Percentiles rank a stretch among this genome's conserved stretches.
phyloP scores from a whole-genome alignment of 257 asterid genomes.

The Buddleja alternifolia region DNA sequence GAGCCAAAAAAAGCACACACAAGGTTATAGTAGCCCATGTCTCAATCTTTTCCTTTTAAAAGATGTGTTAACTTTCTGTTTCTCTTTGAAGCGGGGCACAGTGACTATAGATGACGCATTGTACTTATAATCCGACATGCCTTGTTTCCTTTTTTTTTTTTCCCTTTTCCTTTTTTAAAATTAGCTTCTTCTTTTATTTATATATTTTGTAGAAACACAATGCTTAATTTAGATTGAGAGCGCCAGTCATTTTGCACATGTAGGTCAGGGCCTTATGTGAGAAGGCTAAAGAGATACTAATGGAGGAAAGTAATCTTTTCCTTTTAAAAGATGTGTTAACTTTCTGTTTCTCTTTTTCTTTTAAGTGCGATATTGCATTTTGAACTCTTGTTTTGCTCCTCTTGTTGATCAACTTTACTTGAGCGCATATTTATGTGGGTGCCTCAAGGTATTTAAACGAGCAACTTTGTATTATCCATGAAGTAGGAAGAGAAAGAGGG shows the following conservation, averaged over 20 bases:
- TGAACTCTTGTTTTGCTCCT: conserved; percentile 12
- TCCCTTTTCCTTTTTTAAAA: not conserved
- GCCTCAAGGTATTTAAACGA: conserved; percentile 5
- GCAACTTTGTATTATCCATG: conserved; percentile 20
- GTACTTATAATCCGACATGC: not conserved
- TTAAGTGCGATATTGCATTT: conserved; percentile 17
- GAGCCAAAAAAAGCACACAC: conserved; percentile 68
- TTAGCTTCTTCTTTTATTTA: not conserved
- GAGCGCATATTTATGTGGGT: not conserved
- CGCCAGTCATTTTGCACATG: conserved; percentile 32
- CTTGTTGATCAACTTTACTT: conserved; percentile 19
- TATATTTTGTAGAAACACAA: not conserved
- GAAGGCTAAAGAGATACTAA: conserved; percentile 92
- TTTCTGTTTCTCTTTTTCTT: not conserved
- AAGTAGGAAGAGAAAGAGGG: not conserved
- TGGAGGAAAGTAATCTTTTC: conserved; percentile 87
- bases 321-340: no score
- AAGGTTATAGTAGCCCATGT: conserved; percentile 54
- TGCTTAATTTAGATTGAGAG: conserved; percentile 17
- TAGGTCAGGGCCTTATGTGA: conserved; percentile 86
- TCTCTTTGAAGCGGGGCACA: not conserved
- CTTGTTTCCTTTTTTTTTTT: no score
- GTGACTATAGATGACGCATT: not conserved
- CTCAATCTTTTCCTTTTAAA: conserved; percentile 14
- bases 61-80: not conserved